Evolutionary conservation across 352 stramenopile species (phyloP), one percentile per base, ranked within the genome.

Genomic region (Phytophthora cajani): DNA sequence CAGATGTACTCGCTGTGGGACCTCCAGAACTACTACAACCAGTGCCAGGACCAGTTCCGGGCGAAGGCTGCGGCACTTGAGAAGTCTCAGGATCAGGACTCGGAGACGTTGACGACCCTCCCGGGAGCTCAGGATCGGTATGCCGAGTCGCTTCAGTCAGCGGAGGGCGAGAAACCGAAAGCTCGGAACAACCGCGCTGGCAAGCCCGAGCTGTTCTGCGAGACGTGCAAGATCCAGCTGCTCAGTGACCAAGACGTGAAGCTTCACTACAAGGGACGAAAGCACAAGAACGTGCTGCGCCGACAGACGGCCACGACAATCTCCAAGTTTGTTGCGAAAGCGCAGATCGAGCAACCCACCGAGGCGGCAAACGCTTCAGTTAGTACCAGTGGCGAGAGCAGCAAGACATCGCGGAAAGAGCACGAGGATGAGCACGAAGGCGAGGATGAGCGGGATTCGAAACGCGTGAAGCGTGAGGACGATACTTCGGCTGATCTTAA

Each of bases 1-100:
- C 74, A 96, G 54, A 91, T 96, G 85, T 96, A 90, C 61, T 77
- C 75, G 42, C 70, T 96, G 12, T 96, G 85, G 79, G 71, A 83
- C 10, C 62, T 93, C 25, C 68, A 81, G 47, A 84, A 86, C 44
- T 77, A 71, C 52, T 92, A 89, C 57, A 64, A 89, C 9, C 62
- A 87, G 65, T 81, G 79, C 33, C 84, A 94, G 57, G 68, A 79
- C 12, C 58, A 71, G 46, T 94, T 93, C 62, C 58, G 64, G 0
- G 78, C 72, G 9, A 82, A 78, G 30, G 85, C 81, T 3, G 61
- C 67, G n/a, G 73, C 67, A 32, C 33, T 86, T 1, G 54, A 84
- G 54, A 46, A 66, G 6, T 47, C 36, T 11, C 49, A 80, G 47
- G 42, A 67, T 1, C 50, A 71, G 17, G 14, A 23, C 17, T 71